phyloP scores from a whole-genome alignment of 129 eudicot species.

The Calendula officinalis region DNA sequence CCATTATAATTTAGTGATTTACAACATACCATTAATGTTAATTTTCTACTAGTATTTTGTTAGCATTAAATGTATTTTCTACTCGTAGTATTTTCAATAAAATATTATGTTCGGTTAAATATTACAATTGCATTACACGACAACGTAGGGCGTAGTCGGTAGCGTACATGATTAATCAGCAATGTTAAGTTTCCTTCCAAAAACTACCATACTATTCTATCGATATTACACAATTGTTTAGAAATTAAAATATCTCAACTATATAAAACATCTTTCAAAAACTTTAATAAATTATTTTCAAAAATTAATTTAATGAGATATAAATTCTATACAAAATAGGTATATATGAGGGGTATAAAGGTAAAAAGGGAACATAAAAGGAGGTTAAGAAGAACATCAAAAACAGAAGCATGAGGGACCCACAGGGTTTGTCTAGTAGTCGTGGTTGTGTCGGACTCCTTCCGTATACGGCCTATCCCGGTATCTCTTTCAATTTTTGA shows the following conservation, averaged over 20 bases:
- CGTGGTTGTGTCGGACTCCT: slow-evolving; percentile 34
- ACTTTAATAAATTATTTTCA: no score
- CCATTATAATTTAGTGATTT: no score
- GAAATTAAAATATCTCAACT: neutral
- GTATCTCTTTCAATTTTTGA: neutral
- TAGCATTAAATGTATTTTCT: no score
- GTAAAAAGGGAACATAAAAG: neutral
- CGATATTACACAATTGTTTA: neutral
- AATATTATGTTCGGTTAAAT: no score
- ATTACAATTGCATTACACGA: no score
- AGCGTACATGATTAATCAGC: no score
- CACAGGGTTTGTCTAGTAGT: slow-evolving; percentile 13
- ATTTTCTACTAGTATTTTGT: no score
- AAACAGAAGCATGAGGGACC: slow-evolving; percentile 29
- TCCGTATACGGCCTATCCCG: slow-evolving; percentile 35
- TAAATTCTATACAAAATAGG: neutral
- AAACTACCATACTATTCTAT: neutral
- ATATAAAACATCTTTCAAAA: no score
- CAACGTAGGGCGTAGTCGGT: no score
- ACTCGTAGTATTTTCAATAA: no score
- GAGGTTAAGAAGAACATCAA: slow-evolving; percentile 6
- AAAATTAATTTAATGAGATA: neutral
- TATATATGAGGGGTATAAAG: neutral
- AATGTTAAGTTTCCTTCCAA: neutral
- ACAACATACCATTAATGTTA: no score